These are phyloP conservation scores for Penicillium paneum DNA, from an alignment of 2,329 filamentous ascomycete genomes.

Conservation along the genomic window DNA sequence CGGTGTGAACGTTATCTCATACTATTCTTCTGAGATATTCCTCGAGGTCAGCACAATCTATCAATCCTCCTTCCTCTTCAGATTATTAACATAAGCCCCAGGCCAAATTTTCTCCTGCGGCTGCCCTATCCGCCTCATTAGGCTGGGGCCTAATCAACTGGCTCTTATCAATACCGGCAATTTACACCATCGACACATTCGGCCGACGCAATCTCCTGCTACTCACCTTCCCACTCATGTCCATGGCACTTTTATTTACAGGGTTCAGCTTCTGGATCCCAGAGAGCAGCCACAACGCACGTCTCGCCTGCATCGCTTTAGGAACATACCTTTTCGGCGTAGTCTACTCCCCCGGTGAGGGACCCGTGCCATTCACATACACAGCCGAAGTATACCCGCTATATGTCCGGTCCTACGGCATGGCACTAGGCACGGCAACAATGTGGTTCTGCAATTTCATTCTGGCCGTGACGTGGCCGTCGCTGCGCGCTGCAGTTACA, in stretches of 20 bases:
- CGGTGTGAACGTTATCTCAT: slow-evolving; percentile 55
- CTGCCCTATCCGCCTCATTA: slow-evolving; percentile 56
- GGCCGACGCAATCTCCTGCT: slow-evolving; percentile 63
- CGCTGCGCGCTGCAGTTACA: slow-evolving; percentile 47
- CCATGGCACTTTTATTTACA: slow-evolving; percentile 50
- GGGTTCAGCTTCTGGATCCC: slow-evolving; percentile 55
- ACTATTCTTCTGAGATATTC: slow-evolving; percentile 62
- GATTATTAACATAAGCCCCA: background rate
- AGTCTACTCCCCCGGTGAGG: slow-evolving; percentile 57
- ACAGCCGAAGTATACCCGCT: slow-evolving; percentile 65
- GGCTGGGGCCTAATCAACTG: slow-evolving; percentile 64
- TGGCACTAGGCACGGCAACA: slow-evolving; percentile 62
- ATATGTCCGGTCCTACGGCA: slow-evolving; percentile 60
- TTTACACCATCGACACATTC: slow-evolving; percentile 67
- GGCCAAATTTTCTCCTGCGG: slow-evolving; percentile 50
- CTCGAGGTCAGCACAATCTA: slow-evolving; percentile 21
- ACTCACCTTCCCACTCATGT: slow-evolving; percentile 64
- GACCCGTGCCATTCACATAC: slow-evolving; percentile 64
- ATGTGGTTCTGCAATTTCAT: slow-evolving; percentile 59
- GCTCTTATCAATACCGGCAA: slow-evolving; percentile 60
- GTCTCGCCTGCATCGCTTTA: slow-evolving; percentile 42
- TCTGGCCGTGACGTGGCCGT: slow-evolving; percentile 52
- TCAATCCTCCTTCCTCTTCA: background rate
- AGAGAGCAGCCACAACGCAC: slow-evolving; percentile 32
- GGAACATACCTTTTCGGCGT: slow-evolving; percentile 47